phyloP scores from a whole-genome alignment of 345 rosid genomes.

The Corchorus olitorius region DNA sequence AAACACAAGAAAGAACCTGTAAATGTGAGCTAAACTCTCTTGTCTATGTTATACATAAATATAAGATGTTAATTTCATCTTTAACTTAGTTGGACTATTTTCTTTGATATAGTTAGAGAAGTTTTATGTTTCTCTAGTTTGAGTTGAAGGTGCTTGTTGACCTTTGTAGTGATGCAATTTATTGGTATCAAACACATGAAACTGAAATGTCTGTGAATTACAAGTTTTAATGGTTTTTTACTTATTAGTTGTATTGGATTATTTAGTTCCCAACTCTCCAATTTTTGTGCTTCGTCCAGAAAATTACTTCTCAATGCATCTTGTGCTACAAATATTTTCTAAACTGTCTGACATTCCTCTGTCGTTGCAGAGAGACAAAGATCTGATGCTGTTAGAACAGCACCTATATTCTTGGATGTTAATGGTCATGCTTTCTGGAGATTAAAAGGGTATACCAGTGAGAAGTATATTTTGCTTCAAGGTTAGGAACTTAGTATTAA shows the following conservation, averaged over 20 bases:
- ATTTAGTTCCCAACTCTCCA: background rate
- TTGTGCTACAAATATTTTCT: background rate
- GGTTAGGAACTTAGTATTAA: slow-evolving; percentile 38
- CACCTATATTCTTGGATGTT: slow-evolving; percentile 46
- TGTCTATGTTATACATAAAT: background rate
- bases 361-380: slow-evolving; percentile 42
- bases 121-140: background rate
- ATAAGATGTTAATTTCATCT: background rate
- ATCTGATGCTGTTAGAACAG: slow-evolving; percentile 72
- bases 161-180: background rate
- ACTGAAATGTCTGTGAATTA: background rate
- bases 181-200: background rate
- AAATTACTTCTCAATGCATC: background rate
- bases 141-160: background rate
- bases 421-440: slow-evolving; percentile 69
- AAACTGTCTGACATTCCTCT: background rate
- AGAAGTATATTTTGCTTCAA: slow-evolving; percentile 62
- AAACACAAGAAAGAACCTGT: background rate
- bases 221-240: background rate
- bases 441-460: slow-evolving; percentile 43
- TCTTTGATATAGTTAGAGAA: background rate
- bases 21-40: background rate
- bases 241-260: background rate
- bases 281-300: background rate
- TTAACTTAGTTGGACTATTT: background rate